Conservation (phyloP, 371 early-diverging fungal genomes). For the Mucor ambiguus region DNA sequence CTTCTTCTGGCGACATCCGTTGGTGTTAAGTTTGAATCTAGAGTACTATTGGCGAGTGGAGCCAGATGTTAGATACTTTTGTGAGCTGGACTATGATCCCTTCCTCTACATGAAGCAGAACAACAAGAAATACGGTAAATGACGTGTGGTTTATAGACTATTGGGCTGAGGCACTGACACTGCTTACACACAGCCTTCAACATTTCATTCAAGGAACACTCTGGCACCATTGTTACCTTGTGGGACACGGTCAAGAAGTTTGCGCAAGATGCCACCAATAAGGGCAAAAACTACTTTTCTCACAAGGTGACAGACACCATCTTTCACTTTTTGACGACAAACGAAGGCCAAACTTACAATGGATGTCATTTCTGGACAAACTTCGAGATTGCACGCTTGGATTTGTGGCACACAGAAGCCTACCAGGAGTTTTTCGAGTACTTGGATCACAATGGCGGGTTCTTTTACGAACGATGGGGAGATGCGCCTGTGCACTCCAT, state of each 20-base stretch:
- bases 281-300: slow-evolving; percentile 30
- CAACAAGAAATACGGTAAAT: slow-evolving; percentile 74
- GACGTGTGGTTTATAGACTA: neutral
- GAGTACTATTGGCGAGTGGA: slow-evolving; percentile 90
- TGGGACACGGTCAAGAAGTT: slow-evolving; percentile 59
- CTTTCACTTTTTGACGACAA: slow-evolving; percentile 28
- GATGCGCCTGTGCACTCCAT: slow-evolving; percentile 96
- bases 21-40: slow-evolving; percentile 63
- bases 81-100: slow-evolving; percentile 82
- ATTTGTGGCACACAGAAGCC: slow-evolving; percentile 71
- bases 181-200: slow-evolving; percentile 40
- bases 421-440: slow-evolving; percentile 60
- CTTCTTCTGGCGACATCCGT: slow-evolving; percentile 77
- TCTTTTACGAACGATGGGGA: slow-evolving; percentile 94
- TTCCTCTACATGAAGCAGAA: slow-evolving; percentile 77
- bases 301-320: slow-evolving; percentile 24
- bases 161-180: neutral
- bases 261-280: slow-evolving; percentile 21
- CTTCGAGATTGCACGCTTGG: slow-evolving; percentile 89
- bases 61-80: slow-evolving; percentile 79
- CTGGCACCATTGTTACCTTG: slow-evolving; percentile 73
- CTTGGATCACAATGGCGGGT: slow-evolving; percentile 86
- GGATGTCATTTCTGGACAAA: slow-evolving; percentile 91
- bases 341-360: slow-evolving; percentile 48
- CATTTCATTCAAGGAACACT: slow-evolving; percentile 75